Conservation (phyloP, 331 rosid genomes). For the Pyrus hybrid region DNA sequence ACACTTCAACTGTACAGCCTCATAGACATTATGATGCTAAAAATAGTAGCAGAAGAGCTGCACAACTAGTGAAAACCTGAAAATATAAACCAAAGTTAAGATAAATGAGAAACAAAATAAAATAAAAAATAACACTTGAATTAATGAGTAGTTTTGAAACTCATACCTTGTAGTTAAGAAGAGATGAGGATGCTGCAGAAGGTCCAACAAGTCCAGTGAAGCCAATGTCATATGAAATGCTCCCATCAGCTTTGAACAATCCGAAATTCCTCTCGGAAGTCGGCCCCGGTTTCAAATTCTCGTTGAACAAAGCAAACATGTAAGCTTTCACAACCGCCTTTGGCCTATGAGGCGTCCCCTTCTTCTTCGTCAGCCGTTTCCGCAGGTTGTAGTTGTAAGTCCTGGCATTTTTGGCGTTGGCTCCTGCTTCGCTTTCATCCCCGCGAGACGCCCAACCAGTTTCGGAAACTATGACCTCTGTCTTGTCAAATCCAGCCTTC, state of each 20-base stretch:
- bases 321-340: constrained; percentile 60
- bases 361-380: constrained; percentile 53
- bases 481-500: constrained; percentile 58
- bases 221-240: constrained; percentile 73
- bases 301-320: constrained; percentile 74
- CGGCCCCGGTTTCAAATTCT: constrained; percentile 76
- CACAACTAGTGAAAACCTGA: constrained; percentile 49
- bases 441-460: constrained; percentile 96
- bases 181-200: constrained; percentile 57
- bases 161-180: constrained; percentile 57
- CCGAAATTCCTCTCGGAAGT: constrained; percentile 87
- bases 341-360: constrained; percentile 86
- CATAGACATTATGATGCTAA: constrained; percentile 14
- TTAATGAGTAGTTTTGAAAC: not conserved
- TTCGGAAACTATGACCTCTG: constrained; percentile 74
- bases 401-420: constrained; percentile 43
- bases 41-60: constrained; percentile 27
- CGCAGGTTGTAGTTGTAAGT: constrained; percentile 57
- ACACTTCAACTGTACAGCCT: too few relatives aligned
- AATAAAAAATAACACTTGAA: not conserved
- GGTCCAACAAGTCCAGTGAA: constrained; percentile 58
- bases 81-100: not conserved
- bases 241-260: constrained; percentile 77
- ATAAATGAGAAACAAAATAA: not conserved
- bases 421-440: constrained; percentile 66